phyloP scores from a whole-genome alignment of 2,329 filamentous ascomycete genomes.

The Phialophora tarda region DNA sequence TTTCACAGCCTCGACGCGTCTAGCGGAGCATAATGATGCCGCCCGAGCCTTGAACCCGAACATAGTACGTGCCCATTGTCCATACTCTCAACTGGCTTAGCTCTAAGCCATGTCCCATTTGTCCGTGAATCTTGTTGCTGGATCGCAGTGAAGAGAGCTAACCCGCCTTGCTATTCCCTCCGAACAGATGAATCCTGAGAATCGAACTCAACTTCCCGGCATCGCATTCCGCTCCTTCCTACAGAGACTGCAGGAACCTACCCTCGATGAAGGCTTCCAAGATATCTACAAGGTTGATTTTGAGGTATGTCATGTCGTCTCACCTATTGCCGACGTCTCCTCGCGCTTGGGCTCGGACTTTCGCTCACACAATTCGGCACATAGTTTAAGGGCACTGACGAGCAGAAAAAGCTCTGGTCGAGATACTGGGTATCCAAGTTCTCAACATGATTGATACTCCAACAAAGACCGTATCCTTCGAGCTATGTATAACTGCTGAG shows the following conservation, averaged over 20 bases:
- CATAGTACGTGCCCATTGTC: slow-evolving; percentile 42
- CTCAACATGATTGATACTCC: slow-evolving; percentile 36
- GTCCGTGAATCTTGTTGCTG: background rate
- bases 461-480: background rate
- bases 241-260: slow-evolving; percentile 74
- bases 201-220: slow-evolving; percentile 72
- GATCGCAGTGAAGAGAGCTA: background rate
- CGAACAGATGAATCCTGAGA: slow-evolving; percentile 78
- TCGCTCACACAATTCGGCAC: background rate
- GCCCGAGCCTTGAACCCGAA: slow-evolving; percentile 70
- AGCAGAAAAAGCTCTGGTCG: slow-evolving; percentile 39
- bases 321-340: background rate
- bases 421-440: slow-evolving; percentile 42
- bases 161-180: slow-evolving; percentile 18
- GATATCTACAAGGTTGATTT: slow-evolving; percentile 81
- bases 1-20: slow-evolving; percentile 72
- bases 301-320: slow-evolving; percentile 52
- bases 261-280: slow-evolving; percentile 76
- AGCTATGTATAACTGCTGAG: background rate
- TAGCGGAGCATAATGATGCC: slow-evolving; percentile 85
- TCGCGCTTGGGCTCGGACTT: too few relatives aligned
- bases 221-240: slow-evolving; percentile 80
- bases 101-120: background rate
- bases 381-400: slow-evolving; percentile 39
- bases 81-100: background rate